Base-by-base conservation (phyloP, 2,329 filamentous ascomycete species). In the Arthroderma sp. region DNA sequence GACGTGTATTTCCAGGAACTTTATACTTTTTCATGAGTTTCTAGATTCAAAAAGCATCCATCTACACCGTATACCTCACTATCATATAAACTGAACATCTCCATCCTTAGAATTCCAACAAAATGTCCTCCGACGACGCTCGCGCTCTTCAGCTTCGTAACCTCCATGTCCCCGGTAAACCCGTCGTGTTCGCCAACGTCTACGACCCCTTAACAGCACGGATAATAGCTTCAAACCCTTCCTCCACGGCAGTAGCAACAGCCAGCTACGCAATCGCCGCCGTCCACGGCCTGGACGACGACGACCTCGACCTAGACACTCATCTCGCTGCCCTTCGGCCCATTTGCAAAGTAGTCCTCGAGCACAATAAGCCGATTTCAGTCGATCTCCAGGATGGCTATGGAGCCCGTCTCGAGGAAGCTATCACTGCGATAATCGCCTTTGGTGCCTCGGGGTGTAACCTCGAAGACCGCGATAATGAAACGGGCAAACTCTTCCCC, bases 361-460 rank as follows among this genome's bases (percentile, higher is more conserved):
- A 60, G 8, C 58, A 63, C 33, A 58, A 62, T 4, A 60, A 73
- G 1, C 73, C 75, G 0, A 56, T 81, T 0, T 74, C 71, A 0
- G 73, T 71, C 4, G 77, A 81, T 52, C 55, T 80, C 2, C 75
- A 80, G 56, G 77, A 81, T 52, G 77, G 76, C 0, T 81, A 78
- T 49, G 71, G 69, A 2, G 58, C 66, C 2, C 53, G 55, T 15
- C 63, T 76, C 1, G 66, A 61, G 4, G 63, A 69, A 4, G 70
- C 64, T 0, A 61, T 78, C 2, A 55, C 57, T 4, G 54, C 54
- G 2, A 62, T 71, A 1, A 67, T 80, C n/a, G 55, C 63, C 3
- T 47, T 70, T 0, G 77, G 76, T 0, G 75, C 66, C 0, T 71
- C 73, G 1, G 76, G 77, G 0, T 71, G 69, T 40, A 81, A 81